phyloP scores from a whole-genome alignment of 345 rosid species.

The Cardamine occulta region DNA sequence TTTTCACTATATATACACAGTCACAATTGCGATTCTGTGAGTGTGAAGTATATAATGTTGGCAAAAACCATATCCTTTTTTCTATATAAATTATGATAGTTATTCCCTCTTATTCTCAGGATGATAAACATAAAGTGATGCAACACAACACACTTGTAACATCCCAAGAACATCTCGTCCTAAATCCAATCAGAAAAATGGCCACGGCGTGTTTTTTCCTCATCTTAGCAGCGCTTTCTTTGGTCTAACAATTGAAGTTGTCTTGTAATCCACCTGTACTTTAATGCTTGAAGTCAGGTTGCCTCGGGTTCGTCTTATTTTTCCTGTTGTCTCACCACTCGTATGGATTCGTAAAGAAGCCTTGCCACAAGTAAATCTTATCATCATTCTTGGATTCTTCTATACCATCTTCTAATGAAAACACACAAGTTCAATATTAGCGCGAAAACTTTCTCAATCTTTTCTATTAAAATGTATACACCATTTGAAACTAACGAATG shows the following conservation, averaged over 20 bases:
- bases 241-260: slow-evolving; percentile 65
- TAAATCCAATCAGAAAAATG: slow-evolving; percentile 54
- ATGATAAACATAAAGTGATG: slow-evolving; percentile 15
- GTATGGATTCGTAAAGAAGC: slow-evolving; percentile 63
- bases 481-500: neutral
- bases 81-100: neutral
- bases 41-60: neutral
- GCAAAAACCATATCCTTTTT: neutral
- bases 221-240: slow-evolving; percentile 35
- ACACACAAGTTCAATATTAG: neutral
- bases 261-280: slow-evolving; percentile 64
- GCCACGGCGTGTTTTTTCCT: slow-evolving; percentile 25
- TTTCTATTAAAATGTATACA: neutral
- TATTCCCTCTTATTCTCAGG: neutral
- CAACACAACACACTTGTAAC: slow-evolving; percentile 10
- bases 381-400: slow-evolving; percentile 36
- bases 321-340: slow-evolving; percentile 89
- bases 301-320: slow-evolving; percentile 49
- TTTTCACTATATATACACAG: neutral
- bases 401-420: slow-evolving; percentile 15
- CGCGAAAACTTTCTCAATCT: neutral
- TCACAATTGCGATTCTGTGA: neutral
- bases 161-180: slow-evolving; percentile 32
- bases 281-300: slow-evolving; percentile 82
- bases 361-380: slow-evolving; percentile 69